Evolutionary conservation across 1,139 yeast genomes (phyloP).

Genomic region (Geotrichum fermentans): DNA sequence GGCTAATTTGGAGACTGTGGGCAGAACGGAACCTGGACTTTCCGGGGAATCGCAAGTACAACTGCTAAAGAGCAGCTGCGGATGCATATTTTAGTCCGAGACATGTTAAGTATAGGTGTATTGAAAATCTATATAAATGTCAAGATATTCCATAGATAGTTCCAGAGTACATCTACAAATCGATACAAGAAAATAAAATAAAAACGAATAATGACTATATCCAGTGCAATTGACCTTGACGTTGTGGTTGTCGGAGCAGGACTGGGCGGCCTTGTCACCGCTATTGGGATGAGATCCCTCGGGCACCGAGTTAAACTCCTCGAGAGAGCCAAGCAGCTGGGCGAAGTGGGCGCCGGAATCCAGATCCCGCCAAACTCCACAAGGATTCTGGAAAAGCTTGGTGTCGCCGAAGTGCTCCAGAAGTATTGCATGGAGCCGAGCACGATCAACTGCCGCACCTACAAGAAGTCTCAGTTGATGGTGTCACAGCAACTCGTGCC

Average conservation of each 20-base stretch:
- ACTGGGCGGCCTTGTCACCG: conserved; percentile 41
- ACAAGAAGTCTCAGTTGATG: conserved; percentile 32
- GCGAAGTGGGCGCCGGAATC: conserved; percentile 44
- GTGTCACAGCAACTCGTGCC: conserved; percentile 33
- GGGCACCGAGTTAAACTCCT: conserved; percentile 40
- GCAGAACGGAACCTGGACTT: no score
- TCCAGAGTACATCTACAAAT: no score
- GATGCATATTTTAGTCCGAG: no score
- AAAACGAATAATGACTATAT: not conserved
- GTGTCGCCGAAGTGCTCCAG: conserved; percentile 31
- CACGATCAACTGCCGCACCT: conserved; percentile 31
- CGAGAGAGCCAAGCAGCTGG: conserved; percentile 37
- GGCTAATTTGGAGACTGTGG: no score
- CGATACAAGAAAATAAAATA: no score
- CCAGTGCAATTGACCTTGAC: conserved; percentile 23
- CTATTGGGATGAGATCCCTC: conserved; percentile 36
- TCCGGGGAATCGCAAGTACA: no score
- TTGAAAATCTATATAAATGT: no score
- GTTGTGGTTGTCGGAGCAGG: conserved; percentile 41
- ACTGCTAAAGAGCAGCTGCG: no score
- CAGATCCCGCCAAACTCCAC: conserved; percentile 39
- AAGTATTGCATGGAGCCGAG: conserved; percentile 31
- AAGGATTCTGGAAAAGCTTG: conserved; percentile 32
- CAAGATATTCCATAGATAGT: no score
- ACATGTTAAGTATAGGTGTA: no score